phyloP scores from a whole-genome alignment of 2,329 filamentous ascomycete genomes.

The Fusarium sp. region DNA sequence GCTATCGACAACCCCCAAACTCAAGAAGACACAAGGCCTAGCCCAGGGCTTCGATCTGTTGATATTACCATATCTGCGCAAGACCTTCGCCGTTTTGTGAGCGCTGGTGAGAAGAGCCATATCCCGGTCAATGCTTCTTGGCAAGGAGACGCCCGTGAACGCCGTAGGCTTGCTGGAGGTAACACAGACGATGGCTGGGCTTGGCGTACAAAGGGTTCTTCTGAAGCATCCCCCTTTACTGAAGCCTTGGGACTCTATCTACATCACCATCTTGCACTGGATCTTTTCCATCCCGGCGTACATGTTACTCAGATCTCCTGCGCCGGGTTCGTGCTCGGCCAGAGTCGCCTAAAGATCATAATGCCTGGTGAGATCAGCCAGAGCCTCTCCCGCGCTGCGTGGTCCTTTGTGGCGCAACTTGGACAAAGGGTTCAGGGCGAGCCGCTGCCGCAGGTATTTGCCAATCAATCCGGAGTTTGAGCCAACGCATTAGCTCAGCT shows the following conservation, averaged over 20 bases:
- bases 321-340: constrained; percentile 64
- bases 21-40: constrained; percentile 7
- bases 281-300: constrained; percentile 66
- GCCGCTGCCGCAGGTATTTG: constrained; percentile 38
- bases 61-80: constrained; percentile 61
- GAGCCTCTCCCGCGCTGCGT: constrained; percentile 47
- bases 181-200: constrained; percentile 63
- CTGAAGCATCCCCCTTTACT: constrained; percentile 53
- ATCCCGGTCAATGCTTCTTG: constrained; percentile 30
- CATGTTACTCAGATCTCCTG: constrained; percentile 63
- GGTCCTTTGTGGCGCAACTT: constrained; percentile 51
- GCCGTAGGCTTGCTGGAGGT: constrained; percentile 57
- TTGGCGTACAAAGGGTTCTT: constrained; percentile 51
- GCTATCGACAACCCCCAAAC: constrained; percentile 28
- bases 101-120: constrained; percentile 47
- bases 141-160: constrained; percentile 49
- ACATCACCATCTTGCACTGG: constrained; percentile 61
- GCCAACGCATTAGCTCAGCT: background rate
- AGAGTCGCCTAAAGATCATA: constrained; percentile 60
- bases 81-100: constrained; percentile 59
- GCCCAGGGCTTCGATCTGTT: constrained; percentile 52
- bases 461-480: constrained; percentile 28
- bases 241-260: constrained; percentile 61
- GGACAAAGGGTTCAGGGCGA: constrained; percentile 47
- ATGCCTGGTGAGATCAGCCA: constrained; percentile 44